Conservation (phyloP, 164 flowering plant species). For the Sextonia rubra region DNA sequence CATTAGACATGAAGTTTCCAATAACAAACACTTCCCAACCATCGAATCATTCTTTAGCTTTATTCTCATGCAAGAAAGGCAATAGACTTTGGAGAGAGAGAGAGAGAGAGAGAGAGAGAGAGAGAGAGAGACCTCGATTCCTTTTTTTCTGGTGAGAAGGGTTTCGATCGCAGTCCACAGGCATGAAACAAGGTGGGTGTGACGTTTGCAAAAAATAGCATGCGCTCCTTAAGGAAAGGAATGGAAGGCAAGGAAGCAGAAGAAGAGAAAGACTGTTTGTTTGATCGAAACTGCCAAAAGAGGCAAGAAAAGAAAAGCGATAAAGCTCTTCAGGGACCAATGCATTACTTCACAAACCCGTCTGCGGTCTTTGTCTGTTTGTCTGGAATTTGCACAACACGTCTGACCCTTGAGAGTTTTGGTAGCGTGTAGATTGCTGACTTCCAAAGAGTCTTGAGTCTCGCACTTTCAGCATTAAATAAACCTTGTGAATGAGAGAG, state of each 20-base stretch:
- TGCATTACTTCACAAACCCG: conserved; percentile 17
- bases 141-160: neutral
- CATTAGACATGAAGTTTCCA: too few species aligned
- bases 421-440: neutral
- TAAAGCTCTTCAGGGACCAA: conserved; percentile 1
- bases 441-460: neutral
- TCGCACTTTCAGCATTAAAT: neutral
- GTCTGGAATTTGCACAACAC: conserved; percentile 47
- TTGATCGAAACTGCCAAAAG: conserved; percentile 18
- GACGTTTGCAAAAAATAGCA: conserved; percentile 8
- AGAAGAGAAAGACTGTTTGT: conserved; percentile 16
- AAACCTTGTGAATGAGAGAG: neutral
- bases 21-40: neutral
- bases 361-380: conserved; percentile 40
- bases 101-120: neutral
- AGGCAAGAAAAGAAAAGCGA: neutral
- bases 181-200: neutral
- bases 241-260: conserved; percentile 6
- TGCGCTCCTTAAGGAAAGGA: conserved; percentile 5
- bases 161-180: neutral
- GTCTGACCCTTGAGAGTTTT: conserved; percentile 11
- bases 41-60: neutral
- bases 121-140: neutral
- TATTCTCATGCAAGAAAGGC: neutral
- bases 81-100: neutral